Percentiles rank a stretch among this genome's conserved stretches.
Evolutionary conservation across 108 stramenopile genomes (phyloP).

Genomic region (Stephanodiscus triporus): DNA sequence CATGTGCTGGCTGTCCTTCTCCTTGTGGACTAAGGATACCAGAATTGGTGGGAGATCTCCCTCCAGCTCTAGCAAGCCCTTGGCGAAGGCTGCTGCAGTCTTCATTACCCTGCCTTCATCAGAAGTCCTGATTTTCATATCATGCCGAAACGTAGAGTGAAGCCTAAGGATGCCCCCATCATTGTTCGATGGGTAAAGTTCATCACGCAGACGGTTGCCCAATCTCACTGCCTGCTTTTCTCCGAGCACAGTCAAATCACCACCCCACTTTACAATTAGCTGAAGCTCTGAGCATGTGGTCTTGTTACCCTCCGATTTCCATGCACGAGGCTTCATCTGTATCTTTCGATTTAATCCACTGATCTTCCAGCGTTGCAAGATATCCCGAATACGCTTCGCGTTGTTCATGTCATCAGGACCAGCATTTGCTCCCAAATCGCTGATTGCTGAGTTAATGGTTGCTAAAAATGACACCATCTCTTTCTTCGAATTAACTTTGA

Average conservation of each 20-base stretch:
- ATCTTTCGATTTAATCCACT: constrained; percentile 96
- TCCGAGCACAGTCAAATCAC: constrained; percentile 94
- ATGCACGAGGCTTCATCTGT: constrained; percentile 94
- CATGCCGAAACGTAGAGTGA: constrained; percentile 98
- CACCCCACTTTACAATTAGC: constrained; percentile 99
- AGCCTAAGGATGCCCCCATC: constrained; percentile 95
- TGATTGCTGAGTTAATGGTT: constrained; percentile 73
- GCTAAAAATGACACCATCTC: constrained; percentile 89
- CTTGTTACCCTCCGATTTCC: constrained; percentile 60
- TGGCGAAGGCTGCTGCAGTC: constrained; percentile 87
- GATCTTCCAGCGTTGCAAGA: constrained; percentile 92
- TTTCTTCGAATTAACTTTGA: constrained; percentile 92
- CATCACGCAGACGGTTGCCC: constrained; percentile 89
- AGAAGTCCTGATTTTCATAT: constrained; percentile 96
- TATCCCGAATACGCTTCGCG: constrained; percentile 84
- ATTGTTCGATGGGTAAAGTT: constrained; percentile 76
- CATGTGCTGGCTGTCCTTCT: constrained; percentile 70
- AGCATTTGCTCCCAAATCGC: constrained; percentile 45
- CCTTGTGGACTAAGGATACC: constrained; percentile 95
- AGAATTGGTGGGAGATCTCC: constrained; percentile 98
- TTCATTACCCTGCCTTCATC: constrained; percentile 99
- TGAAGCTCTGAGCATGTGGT: constrained; percentile 74
- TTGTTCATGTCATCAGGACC: constrained; percentile 57
- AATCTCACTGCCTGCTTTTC: constrained; percentile 91
- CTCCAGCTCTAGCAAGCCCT: constrained; percentile 96